phyloP scores from a whole-genome alignment of 441 rosid species.

The Populus hybrid region DNA sequence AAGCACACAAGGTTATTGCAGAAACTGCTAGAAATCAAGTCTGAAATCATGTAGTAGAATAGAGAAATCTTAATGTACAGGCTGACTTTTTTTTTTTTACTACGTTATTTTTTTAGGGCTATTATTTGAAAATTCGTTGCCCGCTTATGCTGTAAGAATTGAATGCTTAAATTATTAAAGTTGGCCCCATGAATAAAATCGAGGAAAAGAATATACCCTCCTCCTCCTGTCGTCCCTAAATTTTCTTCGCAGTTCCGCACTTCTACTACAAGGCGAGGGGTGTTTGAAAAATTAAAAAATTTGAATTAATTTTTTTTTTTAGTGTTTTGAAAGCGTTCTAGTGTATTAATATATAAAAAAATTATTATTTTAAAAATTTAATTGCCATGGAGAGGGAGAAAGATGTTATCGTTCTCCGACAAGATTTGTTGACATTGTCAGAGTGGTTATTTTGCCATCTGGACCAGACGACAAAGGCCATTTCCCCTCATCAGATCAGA shows the following conservation, averaged over 20 bases:
- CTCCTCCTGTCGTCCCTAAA: background rate
- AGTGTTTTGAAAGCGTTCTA: too few relatives aligned
- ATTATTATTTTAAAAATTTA: too few relatives aligned
- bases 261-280: too few relatives aligned
- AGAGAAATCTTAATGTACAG: slow-evolving; percentile 29
- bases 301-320: too few relatives aligned
- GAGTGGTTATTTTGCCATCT: too few relatives aligned
- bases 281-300: too few relatives aligned
- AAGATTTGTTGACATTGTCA: background rate
- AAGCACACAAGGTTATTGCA: slow-evolving; percentile 1
- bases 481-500: too few relatives aligned
- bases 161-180: slow-evolving; percentile 11
- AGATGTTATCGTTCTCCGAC: background rate
- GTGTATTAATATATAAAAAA: too few relatives aligned
- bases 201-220: background rate
- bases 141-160: slow-evolving; percentile 31
- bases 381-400: background rate
- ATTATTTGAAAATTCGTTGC: background rate
- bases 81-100: background rate
- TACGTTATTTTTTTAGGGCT: background rate
- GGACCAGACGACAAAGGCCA: too few relatives aligned
- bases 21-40: slow-evolving; percentile 9
- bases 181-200: slow-evolving; percentile 22
- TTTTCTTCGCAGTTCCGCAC: background rate
- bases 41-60: background rate